phyloP scores from a whole-genome alignment of 495 filamentous ascomycete species.

The Parathielavia appendiculata region DNA sequence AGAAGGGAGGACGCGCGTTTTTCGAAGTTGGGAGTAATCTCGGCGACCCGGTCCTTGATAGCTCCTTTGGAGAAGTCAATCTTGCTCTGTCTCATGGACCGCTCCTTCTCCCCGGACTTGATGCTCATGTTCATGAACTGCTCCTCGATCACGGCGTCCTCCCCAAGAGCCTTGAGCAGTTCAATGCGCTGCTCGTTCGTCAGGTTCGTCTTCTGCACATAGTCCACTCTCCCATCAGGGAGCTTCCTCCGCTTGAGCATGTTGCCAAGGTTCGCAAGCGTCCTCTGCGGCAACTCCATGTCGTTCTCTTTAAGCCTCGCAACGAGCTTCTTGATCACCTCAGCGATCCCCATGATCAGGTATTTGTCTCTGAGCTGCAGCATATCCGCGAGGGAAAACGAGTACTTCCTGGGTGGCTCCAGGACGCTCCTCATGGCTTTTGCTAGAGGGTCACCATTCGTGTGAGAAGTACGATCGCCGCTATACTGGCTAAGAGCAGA shows the following conservation, averaged over 20 bases:
- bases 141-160: constrained; percentile 55
- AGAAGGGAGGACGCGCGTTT: constrained; percentile 32
- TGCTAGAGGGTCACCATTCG: constrained; percentile 40
- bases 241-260: constrained; percentile 35
- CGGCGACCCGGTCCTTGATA: constrained; percentile 38
- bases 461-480: constrained; percentile 38
- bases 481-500: constrained; percentile 52
- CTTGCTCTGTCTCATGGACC: constrained; percentile 57
- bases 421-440: constrained; percentile 52
- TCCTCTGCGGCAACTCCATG: constrained; percentile 59
- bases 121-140: constrained; percentile 39
- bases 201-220: constrained; percentile 63
- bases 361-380: constrained; percentile 78
- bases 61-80: constrained; percentile 54
- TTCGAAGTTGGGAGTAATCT: constrained; percentile 35
- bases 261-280: constrained; percentile 58
- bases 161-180: constrained; percentile 70
- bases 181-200: constrained; percentile 74
- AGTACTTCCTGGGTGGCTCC: constrained; percentile 55
- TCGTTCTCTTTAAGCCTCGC: constrained; percentile 62
- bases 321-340: constrained; percentile 61
- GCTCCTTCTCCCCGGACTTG: constrained; percentile 42
- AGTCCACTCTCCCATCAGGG: constrained; percentile 35
- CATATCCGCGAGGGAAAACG: constrained; percentile 71
- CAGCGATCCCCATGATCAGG: constrained; percentile 68